Conservation (phyloP, 106 monocot species). For the Dactylorhiza incarnata region DNA sequence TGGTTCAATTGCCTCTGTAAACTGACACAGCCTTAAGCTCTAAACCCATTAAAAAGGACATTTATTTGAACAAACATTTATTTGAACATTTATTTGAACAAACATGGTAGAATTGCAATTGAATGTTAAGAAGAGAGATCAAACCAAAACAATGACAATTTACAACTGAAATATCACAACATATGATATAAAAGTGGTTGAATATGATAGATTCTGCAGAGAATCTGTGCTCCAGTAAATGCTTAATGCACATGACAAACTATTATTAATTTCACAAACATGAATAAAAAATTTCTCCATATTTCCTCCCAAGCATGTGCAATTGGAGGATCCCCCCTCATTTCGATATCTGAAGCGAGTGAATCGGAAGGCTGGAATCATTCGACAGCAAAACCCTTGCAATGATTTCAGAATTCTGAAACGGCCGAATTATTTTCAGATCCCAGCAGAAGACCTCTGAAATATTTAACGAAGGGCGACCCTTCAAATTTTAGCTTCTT, state of each 20-base stretch:
- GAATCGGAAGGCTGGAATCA: too few relatives aligned
- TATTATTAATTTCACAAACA: neutral
- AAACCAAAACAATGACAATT: neutral
- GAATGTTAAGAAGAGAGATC: too few relatives aligned
- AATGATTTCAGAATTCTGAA: neutral
- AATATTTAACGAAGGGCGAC: slow-evolving; percentile 12
- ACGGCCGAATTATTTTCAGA: neutral
- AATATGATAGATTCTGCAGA: neutral
- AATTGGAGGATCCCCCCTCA: too few relatives aligned
- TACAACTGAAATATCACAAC: neutral
- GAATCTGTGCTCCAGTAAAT: neutral
- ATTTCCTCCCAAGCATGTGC: neutral
- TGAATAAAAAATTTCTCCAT: neutral
- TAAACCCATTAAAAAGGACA: too few relatives aligned
- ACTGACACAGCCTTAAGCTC: too few relatives aligned
- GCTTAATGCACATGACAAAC: neutral
- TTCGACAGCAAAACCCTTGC: too few relatives aligned
- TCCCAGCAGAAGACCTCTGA: slow-evolving; percentile 13
- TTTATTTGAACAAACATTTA: too few relatives aligned
- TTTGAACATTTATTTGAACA: too few relatives aligned
- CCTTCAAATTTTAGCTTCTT: slow-evolving; percentile 29
- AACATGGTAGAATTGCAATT: too few relatives aligned
- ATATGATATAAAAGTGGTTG: neutral
- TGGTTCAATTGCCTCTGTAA: too few relatives aligned
- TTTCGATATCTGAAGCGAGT: too few relatives aligned